Percentiles rank a stretch among this genome's conserved stretches.
phyloP scores from a whole-genome alignment of 1,284 basidiomycete genomes.

The Puccinia sorghi region DNA sequence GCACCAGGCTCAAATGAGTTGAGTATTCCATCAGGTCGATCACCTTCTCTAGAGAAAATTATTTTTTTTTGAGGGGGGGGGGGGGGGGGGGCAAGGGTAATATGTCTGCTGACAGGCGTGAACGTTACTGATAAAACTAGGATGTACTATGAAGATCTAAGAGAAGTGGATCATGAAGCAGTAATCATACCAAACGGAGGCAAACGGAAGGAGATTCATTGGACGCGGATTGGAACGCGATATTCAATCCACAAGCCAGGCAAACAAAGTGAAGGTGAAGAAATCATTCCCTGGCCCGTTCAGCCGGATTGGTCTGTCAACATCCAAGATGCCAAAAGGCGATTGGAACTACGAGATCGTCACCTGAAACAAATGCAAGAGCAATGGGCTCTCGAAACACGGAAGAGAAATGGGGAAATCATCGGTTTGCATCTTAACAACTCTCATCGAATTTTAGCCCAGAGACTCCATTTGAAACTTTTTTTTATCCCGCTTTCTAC shows the following conservation, averaged over 20 bases:
- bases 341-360: conserved; percentile 19
- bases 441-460: background rate
- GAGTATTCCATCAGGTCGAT: background rate
- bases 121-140: background rate
- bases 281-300: conserved; percentile 45
- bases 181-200: conserved; percentile 39
- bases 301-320: conserved; percentile 27
- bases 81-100: too few relatives aligned
- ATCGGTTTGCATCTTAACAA: background rate
- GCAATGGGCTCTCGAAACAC: conserved; percentile 34
- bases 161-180: conserved; percentile 43
- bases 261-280: conserved; percentile 27
- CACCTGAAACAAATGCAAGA: conserved; percentile 24
- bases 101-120: background rate
- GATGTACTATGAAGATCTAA: conserved; percentile 46
- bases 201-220: conserved; percentile 35
- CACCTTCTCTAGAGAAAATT: background rate
- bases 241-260: conserved; percentile 30
- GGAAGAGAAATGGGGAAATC: conserved; percentile 31
- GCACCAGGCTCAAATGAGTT: conserved; percentile 48
- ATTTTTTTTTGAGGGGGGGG: background rate
- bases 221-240: conserved; percentile 43
- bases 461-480: background rate
- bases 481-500: background rate
- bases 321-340: conserved; percentile 28